A percentile compares a stretch with the other conserved stretches of the same genome.
These are phyloP conservation scores for Austroboletus eburneus DNA, from an alignment of 768 basidiomycete genomes.

Conservation along the genomic window DNA sequence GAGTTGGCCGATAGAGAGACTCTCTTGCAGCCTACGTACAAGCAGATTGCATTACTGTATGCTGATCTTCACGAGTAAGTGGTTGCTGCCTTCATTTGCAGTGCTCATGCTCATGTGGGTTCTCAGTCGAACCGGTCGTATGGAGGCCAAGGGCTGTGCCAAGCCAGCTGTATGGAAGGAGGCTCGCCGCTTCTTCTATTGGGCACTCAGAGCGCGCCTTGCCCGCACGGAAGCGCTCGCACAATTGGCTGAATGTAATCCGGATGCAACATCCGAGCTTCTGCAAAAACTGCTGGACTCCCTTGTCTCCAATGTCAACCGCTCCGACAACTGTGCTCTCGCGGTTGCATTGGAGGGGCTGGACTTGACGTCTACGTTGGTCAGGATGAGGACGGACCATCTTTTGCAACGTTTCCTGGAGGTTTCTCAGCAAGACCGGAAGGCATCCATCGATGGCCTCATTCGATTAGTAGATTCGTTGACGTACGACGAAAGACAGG, in stretches of 20 bases:
- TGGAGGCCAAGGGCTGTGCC: constrained; percentile 97
- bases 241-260: constrained; percentile 65
- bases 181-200: constrained; percentile 88
- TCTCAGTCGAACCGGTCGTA: constrained; percentile 82
- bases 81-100: not conserved
- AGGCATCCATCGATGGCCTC: constrained; percentile 71
- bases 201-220: constrained; percentile 82
- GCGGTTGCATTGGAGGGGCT: constrained; percentile 68
- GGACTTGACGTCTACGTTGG: constrained; percentile 58
- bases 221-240: constrained; percentile 63
- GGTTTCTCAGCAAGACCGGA: constrained; percentile 69
- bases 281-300: constrained; percentile 60
- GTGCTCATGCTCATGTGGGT: constrained; percentile 4
- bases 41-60: constrained; percentile 89
- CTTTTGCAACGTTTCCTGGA: constrained; percentile 63
- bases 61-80: constrained; percentile 95
- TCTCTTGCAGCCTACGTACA: constrained; percentile 83
- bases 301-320: constrained; percentile 51
- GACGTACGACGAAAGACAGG: constrained; percentile 65
- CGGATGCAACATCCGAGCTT: constrained; percentile 64
- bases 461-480: constrained; percentile 69
- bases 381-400: constrained; percentile 66
- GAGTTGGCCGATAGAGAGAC: constrained; percentile 74
- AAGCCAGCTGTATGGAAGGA: constrained; percentile 84
- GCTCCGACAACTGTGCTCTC: constrained; percentile 50